Evolutionary conservation across 2,329 filamentous ascomycete species (phyloP).

Genomic region (Penicillium sp.): DNA sequence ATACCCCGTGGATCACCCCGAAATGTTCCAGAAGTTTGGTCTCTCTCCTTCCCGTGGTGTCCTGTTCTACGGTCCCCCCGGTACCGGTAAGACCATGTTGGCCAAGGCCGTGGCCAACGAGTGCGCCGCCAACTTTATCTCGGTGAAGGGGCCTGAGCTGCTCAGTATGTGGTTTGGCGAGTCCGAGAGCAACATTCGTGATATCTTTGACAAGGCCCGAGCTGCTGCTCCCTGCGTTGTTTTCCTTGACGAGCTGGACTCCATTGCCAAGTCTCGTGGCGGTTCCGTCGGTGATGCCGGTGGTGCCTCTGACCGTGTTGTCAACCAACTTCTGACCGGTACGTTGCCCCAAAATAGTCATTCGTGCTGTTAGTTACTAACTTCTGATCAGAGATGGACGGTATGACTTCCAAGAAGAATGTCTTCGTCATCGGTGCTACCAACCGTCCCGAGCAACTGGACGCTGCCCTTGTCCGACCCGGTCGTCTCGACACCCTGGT

Average conservation of each 20-base stretch:
- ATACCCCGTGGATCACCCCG: conserved; percentile 97
- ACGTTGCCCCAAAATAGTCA: conserved; percentile 39
- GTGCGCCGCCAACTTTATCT: conserved; percentile 99
- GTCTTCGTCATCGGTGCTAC: conserved; percentile 99
- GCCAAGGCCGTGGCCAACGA: conserved; percentile 99
- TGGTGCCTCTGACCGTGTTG: conserved; percentile 97
- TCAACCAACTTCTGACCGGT: conserved; percentile 98
- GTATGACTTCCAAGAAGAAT: conserved; percentile 99
- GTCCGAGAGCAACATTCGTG: conserved; percentile 98
- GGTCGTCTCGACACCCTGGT: conserved; percentile 98
- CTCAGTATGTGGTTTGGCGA: conserved; percentile 99
- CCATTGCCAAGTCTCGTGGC: conserved; percentile 98
- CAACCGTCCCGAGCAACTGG: conserved; percentile 97
- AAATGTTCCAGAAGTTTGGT: conserved; percentile 99
- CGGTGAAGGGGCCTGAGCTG: conserved; percentile 95
- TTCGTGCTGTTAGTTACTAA: conserved; percentile 39
- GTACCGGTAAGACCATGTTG: conserved; percentile 99
- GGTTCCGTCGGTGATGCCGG: conserved; percentile 93
- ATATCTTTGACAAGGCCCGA: conserved; percentile 99
- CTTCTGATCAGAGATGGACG: conserved; percentile 74
- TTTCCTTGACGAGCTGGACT: conserved; percentile 97
- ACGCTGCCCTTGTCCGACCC: conserved; percentile 94
- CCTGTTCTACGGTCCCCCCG: conserved; percentile 95
- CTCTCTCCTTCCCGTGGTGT: conserved; percentile 97
- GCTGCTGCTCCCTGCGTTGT: conserved; percentile 97